A percentile compares a stretch with the other conserved stretches of the same genome.
These are phyloP conservation scores for Aspergillus brasiliensis DNA, from an alignment of 2,329 filamentous ascomycete species.

Conservation along the genomic window DNA sequence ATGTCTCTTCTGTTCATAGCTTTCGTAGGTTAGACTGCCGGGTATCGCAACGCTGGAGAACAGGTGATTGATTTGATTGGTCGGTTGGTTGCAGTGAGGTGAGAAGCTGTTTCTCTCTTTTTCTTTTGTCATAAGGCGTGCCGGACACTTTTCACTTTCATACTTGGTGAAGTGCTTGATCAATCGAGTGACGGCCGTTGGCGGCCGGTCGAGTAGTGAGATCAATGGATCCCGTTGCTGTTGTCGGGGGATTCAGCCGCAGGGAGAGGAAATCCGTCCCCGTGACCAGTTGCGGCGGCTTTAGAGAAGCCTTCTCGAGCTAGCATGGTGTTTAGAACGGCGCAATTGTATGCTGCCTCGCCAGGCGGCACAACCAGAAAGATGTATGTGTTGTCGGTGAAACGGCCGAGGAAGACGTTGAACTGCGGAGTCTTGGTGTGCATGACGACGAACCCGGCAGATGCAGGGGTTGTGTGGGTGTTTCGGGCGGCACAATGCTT, in stretches of 20 bases:
- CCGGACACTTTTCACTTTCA: neutral
- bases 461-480: slow-evolving; percentile 47
- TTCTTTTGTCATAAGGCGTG: neutral
- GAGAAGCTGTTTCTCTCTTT: neutral
- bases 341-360: slow-evolving; percentile 87
- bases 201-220: neutral
- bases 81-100: neutral
- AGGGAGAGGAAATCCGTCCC: slow-evolving; percentile 46
- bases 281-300: slow-evolving; percentile 52
- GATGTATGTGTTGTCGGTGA: slow-evolving; percentile 97
- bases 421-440: slow-evolving; percentile 63
- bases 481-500: slow-evolving; percentile 70
- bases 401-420: slow-evolving; percentile 91
- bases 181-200: neutral
- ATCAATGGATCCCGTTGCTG: slow-evolving; percentile 8
- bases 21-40: neutral
- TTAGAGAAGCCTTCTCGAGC: slow-evolving; percentile 79
- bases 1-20: neutral
- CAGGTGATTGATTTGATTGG: neutral
- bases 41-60: neutral
- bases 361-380: slow-evolving; percentile 89
- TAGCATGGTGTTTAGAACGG: slow-evolving; percentile 85
- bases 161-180: slow-evolving; percentile 2
- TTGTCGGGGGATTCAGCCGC: slow-evolving; percentile 33
- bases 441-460: slow-evolving; percentile 49